Base-by-base conservation (phyloP, 2,329 filamentous ascomycete genomes). In the Pochonia chlamydosporia region DNA sequence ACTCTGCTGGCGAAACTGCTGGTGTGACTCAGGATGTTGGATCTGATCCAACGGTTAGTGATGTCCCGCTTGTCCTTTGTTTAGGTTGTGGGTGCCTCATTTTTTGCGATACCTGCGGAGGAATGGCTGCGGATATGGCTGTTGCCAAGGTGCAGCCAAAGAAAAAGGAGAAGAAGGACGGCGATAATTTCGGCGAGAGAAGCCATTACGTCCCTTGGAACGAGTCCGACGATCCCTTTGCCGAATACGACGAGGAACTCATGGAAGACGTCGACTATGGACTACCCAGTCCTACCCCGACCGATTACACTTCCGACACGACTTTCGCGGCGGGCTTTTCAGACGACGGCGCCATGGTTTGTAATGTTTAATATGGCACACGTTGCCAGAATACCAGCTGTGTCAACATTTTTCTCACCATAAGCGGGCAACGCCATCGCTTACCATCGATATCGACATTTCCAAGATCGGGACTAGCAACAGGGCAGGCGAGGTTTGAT, bases 11-110 rank as follows among this genome's bases (percentile, higher is more conserved):
- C 61, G 93, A 96, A 71, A 97, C 92, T 35, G 92, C 93, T 49
- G 93, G 95, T 71, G 92, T 97, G 60, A 96, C 92, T 52, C 89
- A 95, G 70, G 95, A 99, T 72, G 91, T 99, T 62, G 89, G 86
- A 64, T 91, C 89, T 63, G 93, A 99, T 79, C 93, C 93, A 70
- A 99, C 95, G 83, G 92, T 99, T 85, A 81, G 92, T 96, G 64
- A 70, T 58, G 57, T 66, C 63, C 62, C 67, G 62, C 63, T 62
- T 52, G 54, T 66, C 48, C 53, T 71, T 50, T 79, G 74, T 63
- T 62, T 73, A 46, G 61, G 66, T 50, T 79, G 75, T 57, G 75
- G 74, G 54, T 47, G 52, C 47, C 56, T 71, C 52, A 64, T 78
- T 49, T 57, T 60, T 40, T 78, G 74, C 61, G 59, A 56, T 50